A percentile compares a stretch with the other conserved stretches of the same genome.
Evolutionary conservation across 331 rosid genomes (phyloP).

Genomic region (Prunus yedoensis): DNA sequence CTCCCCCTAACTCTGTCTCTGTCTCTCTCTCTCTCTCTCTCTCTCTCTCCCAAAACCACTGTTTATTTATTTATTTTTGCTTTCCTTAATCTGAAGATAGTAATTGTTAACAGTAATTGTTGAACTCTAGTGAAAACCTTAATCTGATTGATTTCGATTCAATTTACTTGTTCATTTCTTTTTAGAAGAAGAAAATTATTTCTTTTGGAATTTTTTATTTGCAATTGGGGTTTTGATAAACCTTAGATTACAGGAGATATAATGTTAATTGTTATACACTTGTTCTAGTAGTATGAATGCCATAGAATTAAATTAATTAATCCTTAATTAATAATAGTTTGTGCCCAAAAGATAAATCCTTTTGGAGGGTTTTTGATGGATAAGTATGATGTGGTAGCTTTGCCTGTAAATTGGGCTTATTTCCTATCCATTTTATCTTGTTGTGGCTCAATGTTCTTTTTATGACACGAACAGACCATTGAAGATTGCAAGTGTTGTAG

Average conservation of each 20-base stretch:
- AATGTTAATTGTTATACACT: no score
- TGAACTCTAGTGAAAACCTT: neutral
- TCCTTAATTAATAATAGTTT: neutral
- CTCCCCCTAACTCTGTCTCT: slow-evolving; percentile 8
- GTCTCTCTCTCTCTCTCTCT: no score
- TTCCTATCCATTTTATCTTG: neutral
- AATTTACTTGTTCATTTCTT: neutral
- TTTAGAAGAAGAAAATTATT: neutral
- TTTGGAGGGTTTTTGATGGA: neutral
- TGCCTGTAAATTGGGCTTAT: neutral
- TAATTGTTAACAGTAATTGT: neutral
- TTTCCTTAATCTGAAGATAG: neutral
- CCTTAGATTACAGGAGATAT: neutral
- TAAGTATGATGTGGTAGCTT: neutral
- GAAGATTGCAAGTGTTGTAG: slow-evolving; percentile 32
- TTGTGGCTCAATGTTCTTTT: neutral
- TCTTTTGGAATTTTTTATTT: neutral
- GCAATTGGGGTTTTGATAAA: neutral
- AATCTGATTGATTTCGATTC: slow-evolving; percentile 6
- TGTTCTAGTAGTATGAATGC: neutral
- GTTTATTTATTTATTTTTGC: neutral
- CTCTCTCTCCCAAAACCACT: neutral
- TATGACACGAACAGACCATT: slow-evolving; percentile 21
- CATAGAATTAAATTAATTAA: neutral
- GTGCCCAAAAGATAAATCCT: neutral